phyloP scores from a whole-genome alignment of 495 filamentous ascomycete genomes.

The Poronia punctata region DNA sequence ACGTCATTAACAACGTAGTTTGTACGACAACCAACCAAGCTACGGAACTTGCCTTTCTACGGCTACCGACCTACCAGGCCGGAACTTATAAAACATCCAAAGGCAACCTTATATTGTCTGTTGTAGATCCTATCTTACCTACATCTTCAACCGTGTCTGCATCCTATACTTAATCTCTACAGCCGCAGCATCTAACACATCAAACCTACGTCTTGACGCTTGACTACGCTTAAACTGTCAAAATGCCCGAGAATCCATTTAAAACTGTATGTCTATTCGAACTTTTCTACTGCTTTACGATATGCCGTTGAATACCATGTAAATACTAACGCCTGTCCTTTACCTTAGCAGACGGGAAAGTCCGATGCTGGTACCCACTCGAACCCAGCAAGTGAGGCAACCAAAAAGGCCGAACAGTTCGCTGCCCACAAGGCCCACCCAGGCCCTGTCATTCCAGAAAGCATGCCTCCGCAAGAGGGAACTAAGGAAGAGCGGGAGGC shows the following conservation, averaged over 20 bases:
- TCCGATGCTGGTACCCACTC: conserved; percentile 23
- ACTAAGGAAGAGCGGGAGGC: conserved; percentile 63
- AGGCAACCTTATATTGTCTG: too few relatives aligned
- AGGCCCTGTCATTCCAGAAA: conserved; percentile 41
- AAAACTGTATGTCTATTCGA: conserved; percentile 18
- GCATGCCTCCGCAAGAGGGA: conserved; percentile 44
- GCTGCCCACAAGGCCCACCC: conserved; percentile 40
- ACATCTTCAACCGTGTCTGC: too few relatives aligned
- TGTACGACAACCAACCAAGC: conserved; percentile 5
- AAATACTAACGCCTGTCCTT: not conserved
- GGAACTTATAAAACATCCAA: not conserved
- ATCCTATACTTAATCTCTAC: too few relatives aligned
- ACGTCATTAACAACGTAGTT: conserved; percentile 22
- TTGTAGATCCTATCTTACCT: too few relatives aligned
- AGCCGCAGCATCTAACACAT: conserved; percentile 5
- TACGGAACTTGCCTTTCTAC: not conserved
- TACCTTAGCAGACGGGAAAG: conserved; percentile 21
- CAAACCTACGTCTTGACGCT: not conserved
- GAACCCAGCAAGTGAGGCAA: conserved; percentile 26
- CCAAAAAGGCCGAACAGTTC: conserved; percentile 28
- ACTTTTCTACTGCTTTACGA: not conserved
- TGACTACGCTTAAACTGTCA: too few relatives aligned
- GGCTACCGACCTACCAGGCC: not conserved
- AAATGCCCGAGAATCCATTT: conserved; percentile 19
- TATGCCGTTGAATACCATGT: not conserved